These are phyloP conservation scores for Paecilomyces formosus DNA, from an alignment of 2,329 filamentous ascomycete species.

Conservation along the genomic window DNA sequence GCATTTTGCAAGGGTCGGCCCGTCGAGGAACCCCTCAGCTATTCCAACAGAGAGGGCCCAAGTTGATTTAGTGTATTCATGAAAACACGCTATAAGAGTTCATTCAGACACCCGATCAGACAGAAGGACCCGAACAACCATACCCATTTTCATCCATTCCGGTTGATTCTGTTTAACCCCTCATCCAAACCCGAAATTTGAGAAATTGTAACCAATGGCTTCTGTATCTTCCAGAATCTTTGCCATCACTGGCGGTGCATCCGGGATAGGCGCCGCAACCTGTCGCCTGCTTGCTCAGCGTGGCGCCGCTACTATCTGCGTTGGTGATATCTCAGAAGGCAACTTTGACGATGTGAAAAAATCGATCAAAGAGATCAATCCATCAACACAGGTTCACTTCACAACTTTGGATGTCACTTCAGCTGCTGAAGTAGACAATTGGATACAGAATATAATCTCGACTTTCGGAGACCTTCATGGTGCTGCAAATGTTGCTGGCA, in stretches of 20 bases:
- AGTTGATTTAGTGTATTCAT: too few relatives aligned
- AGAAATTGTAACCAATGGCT: background rate
- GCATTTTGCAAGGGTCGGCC: too few relatives aligned
- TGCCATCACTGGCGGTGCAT: conserved; percentile 11
- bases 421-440: conserved; percentile 4
- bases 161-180: too few relatives aligned
- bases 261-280: conserved; percentile 12
- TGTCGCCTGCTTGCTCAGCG: conserved; percentile 8
- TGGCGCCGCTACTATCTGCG: conserved; percentile 5
- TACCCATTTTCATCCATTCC: too few relatives aligned
- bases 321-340: conserved; percentile 5
- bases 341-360: conserved; percentile 3
- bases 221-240: conserved; percentile 7
- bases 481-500: conserved; percentile 9
- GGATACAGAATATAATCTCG: conserved; percentile 4
- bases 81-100: too few relatives aligned
- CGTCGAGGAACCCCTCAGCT: too few relatives aligned
- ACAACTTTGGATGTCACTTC: conserved; percentile 6
- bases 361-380: conserved; percentile 5
- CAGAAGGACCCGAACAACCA: too few relatives aligned
- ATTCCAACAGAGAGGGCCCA: too few relatives aligned
- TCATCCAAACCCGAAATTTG: too few relatives aligned
- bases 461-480: conserved; percentile 8
- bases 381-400: conserved; percentile 5
- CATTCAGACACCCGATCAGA: too few relatives aligned